Base-by-base conservation (phyloP, 768 basidiomycete genomes). In the Lactarius tabidus region DNA sequence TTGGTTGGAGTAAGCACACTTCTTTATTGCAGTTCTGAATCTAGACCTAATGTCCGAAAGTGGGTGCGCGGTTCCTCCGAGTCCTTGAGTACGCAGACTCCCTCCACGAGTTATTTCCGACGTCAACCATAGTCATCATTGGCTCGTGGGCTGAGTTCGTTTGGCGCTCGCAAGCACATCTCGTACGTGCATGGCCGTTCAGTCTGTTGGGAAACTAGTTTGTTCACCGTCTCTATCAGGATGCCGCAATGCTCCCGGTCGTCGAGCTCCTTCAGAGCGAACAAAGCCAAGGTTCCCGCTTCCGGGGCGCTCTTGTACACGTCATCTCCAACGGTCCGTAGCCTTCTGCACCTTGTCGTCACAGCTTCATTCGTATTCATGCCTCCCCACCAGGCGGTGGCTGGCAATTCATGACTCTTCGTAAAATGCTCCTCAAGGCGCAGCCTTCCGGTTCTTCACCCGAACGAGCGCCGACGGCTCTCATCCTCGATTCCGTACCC, bases 321-420 rank as follows among this genome's bases (percentile, higher is more conserved):
- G 60, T 69, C n/a, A 67, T 70, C 35, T 70, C 67, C 53, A 70
- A 70, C 23, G 70, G 70, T 69, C 36, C 26, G 62, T 55, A 28
- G n/a, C 36, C 35, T 51, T 51, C 28, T 7, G 15, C 23, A 51
- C 28, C 20, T 28, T 35, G 15, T 26, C 23, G 38, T 33, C 12
- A n/a, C 9, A 31, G 31, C 23, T 23, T 51, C 45, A 23, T 48
- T 17, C 26, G 5, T 23, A 8, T 10, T 48, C 62, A 57, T 29
- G 55, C 14, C 3, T 14, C 39, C 10, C 26, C 10, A 26, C 28
- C 35, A 71, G 70, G 70, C 35, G 66, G 70, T 12, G 70, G 65
- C 29, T 65, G 68, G 65, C 70, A 71, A 43, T 64, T 69, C 38
- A 61, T 70, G 59, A 63, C 58, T 14, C 66, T 71, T n/a, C 69